A percentile compares a stretch with the other conserved stretches of the same genome.
These are phyloP conservation scores for Fusarium sublunatum DNA, from an alignment of 2,329 filamentous ascomycete genomes.

Conservation along the genomic window DNA sequence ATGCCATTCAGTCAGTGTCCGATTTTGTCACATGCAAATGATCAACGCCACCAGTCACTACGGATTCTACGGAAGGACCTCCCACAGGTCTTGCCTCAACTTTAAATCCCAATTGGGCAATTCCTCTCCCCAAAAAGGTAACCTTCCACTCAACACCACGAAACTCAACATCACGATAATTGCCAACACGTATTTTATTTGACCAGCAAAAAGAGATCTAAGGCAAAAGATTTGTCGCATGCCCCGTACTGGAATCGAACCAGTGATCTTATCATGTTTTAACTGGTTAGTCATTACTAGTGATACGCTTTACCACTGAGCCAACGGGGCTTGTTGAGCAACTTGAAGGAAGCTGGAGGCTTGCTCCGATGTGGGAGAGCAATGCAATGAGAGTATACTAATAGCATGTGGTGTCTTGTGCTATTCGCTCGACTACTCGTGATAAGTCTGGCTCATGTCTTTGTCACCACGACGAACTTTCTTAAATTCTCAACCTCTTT, in stretches of 20 bases:
- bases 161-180: not conserved
- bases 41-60: no score
- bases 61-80: not conserved
- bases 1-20: not conserved
- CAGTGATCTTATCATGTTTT: slow-evolving; percentile 48
- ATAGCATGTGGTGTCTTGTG: not conserved
- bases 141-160: not conserved
- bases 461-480: not conserved
- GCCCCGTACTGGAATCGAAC: slow-evolving; percentile 51
- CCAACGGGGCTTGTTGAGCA: slow-evolving; percentile 43
- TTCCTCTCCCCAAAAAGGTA: not conserved
- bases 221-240: slow-evolving; percentile 17
- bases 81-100: not conserved
- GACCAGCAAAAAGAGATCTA: not conserved
- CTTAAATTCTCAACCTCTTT: no score
- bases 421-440: no score
- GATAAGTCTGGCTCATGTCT: not conserved
- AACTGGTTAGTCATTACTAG: slow-evolving; percentile 44
- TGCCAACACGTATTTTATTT: not conserved
- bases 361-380: accelerated
- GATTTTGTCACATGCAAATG: slow-evolving; percentile 1
- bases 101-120: not conserved
- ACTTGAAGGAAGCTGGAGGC: not conserved
- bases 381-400: accelerated
- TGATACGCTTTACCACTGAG: slow-evolving; percentile 53